phyloP scores from a whole-genome alignment of 1,284 basidiomycete species.

The Malassezia globosa region DNA sequence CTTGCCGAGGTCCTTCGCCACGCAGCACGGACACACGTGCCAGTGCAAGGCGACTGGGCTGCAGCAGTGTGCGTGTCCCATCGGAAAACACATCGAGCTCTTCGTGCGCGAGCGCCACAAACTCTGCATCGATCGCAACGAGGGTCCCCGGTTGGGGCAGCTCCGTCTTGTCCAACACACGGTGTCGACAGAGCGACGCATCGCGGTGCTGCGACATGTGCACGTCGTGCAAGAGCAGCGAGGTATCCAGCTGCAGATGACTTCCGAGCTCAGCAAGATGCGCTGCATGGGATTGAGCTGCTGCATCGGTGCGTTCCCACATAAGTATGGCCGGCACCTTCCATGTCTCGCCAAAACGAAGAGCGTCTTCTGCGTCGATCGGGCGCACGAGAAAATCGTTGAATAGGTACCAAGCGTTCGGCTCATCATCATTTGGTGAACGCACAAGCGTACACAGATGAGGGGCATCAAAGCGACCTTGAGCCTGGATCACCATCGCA shows the following conservation, averaged over 20 bases:
- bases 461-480: conserved; percentile 62
- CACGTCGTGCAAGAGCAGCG: conserved; percentile 70
- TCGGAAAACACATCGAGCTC: conserved; percentile 90
- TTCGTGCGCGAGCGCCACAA: conserved; percentile 90
- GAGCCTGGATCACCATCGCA: conserved; percentile 69
- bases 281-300: conserved; percentile 8
- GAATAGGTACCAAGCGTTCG: conserved; percentile 69
- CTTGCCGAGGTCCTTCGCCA: conserved; percentile 66
- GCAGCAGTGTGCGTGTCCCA: conserved; percentile 79
- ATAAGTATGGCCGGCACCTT: conserved; percentile 87
- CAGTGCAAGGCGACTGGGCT: conserved; percentile 78
- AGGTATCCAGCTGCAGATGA: conserved; percentile 20
- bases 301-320: conserved; percentile 64
- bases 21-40: conserved; percentile 89
- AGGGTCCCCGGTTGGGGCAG: conserved; percentile 70
- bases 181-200: conserved; percentile 62
- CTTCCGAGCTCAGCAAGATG: conserved; percentile 22
- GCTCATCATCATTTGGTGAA: conserved; percentile 57
- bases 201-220: conserved; percentile 62
- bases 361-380: conserved; percentile 70
- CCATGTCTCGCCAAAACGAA: conserved; percentile 73
- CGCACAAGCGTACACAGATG: conserved; percentile 84
- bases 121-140: conserved; percentile 92
- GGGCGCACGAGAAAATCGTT: conserved; percentile 89
- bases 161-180: conserved; percentile 62